Evolutionary conservation across 768 basidiomycete genomes (phyloP).

Genomic region (Asterophora parasitica): DNA sequence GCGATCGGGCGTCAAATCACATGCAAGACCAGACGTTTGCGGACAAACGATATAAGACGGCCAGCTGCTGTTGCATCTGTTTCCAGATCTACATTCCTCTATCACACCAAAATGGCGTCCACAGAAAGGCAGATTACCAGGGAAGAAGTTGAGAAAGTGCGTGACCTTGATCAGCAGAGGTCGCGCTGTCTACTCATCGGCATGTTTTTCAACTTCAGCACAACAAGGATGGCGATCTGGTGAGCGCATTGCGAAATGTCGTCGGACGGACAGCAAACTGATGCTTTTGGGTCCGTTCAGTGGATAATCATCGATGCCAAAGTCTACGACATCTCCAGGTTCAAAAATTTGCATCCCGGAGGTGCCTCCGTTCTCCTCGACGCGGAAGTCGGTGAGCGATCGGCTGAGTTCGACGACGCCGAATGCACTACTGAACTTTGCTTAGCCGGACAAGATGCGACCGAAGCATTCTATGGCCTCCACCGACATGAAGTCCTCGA

Average conservation of each 20-base stretch:
- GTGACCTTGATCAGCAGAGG: conserved; percentile 14
- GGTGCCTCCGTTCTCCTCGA: conserved; percentile 70
- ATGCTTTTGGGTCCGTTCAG: conserved; percentile 25
- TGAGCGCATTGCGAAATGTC: conserved; percentile 22
- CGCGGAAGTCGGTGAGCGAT: conserved; percentile 58
- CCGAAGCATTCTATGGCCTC: conserved; percentile 74
- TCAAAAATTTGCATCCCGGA: conserved; percentile 80
- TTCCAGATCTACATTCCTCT: not conserved
- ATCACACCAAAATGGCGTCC: conserved; percentile 21
- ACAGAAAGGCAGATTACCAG: conserved; percentile 39
- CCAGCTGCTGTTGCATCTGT: not conserved
- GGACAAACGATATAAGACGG: too few relatives aligned
- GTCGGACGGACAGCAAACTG: not conserved
- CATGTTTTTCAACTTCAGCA: conserved; percentile 49
- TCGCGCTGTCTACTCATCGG: conserved; percentile 1
- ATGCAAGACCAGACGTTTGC: not conserved
- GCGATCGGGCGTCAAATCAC: conserved; percentile 4
- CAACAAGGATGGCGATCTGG: conserved; percentile 72
- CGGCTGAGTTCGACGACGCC: not conserved
- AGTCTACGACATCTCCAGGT: conserved; percentile 77
- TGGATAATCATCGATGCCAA: conserved; percentile 84
- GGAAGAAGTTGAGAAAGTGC: conserved; percentile 71
- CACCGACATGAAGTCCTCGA: conserved; percentile 69
- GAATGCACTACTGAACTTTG: not conserved
- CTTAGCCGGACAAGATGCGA: conserved; percentile 70